Evolutionary conservation across 495 filamentous ascomycete species (phyloP).

Genomic region (Bacidia gigantensis): DNA sequence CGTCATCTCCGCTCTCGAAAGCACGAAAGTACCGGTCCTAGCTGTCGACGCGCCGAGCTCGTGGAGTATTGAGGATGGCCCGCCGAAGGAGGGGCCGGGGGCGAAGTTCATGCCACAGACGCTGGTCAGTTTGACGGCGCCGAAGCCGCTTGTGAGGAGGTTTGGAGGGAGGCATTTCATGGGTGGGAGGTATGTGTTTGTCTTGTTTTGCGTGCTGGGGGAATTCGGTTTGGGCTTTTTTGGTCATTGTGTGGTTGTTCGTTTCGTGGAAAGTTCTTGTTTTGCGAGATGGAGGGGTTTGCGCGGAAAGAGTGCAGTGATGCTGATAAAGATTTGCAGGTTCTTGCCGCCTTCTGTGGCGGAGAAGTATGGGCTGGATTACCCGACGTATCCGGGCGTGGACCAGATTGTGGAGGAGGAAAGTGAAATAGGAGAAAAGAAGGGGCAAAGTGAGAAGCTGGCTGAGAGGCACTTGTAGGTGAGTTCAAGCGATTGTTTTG

Average conservation of each 20-base stretch:
- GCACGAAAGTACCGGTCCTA: slow-evolving; percentile 60
- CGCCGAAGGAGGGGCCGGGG: slow-evolving; percentile 64
- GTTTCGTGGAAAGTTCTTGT: no score
- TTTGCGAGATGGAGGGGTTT: not conserved
- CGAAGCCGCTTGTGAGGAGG: slow-evolving; percentile 78
- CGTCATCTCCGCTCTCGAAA: slow-evolving; percentile 63
- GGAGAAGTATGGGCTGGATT: slow-evolving; percentile 73
- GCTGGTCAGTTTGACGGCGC: slow-evolving; percentile 81
- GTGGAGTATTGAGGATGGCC: slow-evolving; percentile 83
- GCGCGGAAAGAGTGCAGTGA: not conserved
- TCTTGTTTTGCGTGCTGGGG: slow-evolving; percentile 12
- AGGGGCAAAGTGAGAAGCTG: slow-evolving; percentile 1
- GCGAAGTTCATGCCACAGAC: slow-evolving; percentile 63
- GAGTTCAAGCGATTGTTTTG: no score
- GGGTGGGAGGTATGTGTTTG: slow-evolving; percentile 48
- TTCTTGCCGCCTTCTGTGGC: slow-evolving; percentile 71
- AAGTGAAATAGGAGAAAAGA: slow-evolving; percentile 32
- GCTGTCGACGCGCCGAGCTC: slow-evolving; percentile 85
- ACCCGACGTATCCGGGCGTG: slow-evolving; percentile 72
- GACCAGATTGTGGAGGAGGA: slow-evolving; percentile 79
- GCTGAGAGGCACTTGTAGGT: slow-evolving; percentile 10
- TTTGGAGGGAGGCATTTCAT: slow-evolving; percentile 81
- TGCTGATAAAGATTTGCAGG: slow-evolving; percentile 24
- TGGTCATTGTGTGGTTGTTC: not conserved
- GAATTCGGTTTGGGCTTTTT: not conserved